These are phyloP conservation scores for Mycena epipterygia DNA, from an alignment of 768 basidiomycete species.

Conservation along the genomic window DNA sequence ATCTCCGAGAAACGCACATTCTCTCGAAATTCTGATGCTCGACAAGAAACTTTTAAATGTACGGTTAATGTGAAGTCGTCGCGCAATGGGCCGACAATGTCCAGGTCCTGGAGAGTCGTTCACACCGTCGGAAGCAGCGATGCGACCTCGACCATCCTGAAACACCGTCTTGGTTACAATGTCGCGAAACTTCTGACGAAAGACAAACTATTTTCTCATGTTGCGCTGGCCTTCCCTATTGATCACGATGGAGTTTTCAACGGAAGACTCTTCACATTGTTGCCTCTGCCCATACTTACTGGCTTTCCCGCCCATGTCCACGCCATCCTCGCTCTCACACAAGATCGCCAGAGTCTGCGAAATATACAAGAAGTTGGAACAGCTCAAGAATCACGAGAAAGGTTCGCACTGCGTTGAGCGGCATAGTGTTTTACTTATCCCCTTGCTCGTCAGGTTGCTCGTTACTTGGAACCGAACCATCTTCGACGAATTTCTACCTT, in stretches of 20 bases:
- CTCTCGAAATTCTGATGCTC: conserved; percentile 22
- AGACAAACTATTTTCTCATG: conserved; percentile 47
- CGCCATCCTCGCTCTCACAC: conserved; percentile 47
- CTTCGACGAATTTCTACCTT: conserved; percentile 39
- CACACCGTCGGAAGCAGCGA: conserved; percentile 32
- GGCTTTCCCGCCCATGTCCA: conserved; percentile 48
- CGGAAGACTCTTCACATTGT: conserved; percentile 49
- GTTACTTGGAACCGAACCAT: conserved; percentile 39
- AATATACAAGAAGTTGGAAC: conserved; percentile 44
- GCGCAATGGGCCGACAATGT: no score
- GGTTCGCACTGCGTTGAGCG: conserved; percentile 27
- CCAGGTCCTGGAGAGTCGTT: conserved; percentile 38
- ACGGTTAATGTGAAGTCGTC: conserved; percentile 18
- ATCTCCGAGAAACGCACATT: conserved; percentile 34
- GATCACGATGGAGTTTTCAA: conserved; percentile 1
- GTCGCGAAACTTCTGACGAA: conserved; percentile 35
- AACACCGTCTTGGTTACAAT: conserved; percentile 31
- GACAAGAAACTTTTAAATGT: conserved; percentile 31
- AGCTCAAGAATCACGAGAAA: conserved; percentile 35
- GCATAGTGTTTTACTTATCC: background rate
- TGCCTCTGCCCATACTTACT: conserved; percentile 49
- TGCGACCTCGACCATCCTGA: conserved; percentile 29
- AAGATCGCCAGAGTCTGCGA: conserved; percentile 47
- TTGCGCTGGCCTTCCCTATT: conserved; percentile 42
- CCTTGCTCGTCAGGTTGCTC: conserved; percentile 30